Conservation (phyloP, 2,329 filamentous ascomycete genomes). For the Monosporascus sp. region DNA sequence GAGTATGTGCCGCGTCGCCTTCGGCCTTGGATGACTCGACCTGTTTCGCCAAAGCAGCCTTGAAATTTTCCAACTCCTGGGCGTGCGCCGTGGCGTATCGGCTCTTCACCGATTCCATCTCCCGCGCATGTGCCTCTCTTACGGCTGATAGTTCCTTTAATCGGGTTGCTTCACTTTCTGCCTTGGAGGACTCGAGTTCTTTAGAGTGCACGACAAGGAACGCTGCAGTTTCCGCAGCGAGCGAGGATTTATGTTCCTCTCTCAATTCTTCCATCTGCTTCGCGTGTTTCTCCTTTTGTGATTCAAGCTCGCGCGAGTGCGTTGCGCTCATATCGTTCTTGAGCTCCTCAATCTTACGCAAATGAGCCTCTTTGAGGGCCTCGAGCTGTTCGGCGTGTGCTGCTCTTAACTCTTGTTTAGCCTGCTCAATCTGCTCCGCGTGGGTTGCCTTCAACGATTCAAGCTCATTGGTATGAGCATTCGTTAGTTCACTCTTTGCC, state of each 20-base stretch:
- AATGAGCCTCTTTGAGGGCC: constrained; percentile 4
- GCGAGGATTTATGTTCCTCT: constrained; percentile 14
- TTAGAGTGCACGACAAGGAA: constrained; percentile 21
- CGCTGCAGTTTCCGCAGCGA: constrained; percentile 19
- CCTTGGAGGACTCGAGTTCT: constrained; percentile 21
- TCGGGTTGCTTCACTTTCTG: constrained; percentile 19
- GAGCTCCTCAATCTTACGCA: constrained; percentile 5
- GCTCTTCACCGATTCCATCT: constrained; percentile 22
- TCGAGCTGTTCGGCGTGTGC: constrained; percentile 11
- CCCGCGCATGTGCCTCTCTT: constrained; percentile 22
- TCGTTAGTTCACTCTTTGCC: constrained; percentile 5
- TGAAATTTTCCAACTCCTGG: constrained; percentile 26
- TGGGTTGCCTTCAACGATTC: constrained; percentile 6
- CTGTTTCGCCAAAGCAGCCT: constrained; percentile 26
- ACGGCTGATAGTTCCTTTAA: constrained; percentile 22
- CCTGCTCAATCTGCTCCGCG: constrained; percentile 2
- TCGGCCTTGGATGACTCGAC: constrained; percentile 26
- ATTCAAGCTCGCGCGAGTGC: constrained; percentile 4
- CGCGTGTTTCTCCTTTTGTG: constrained; percentile 6
- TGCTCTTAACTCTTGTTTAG: constrained; percentile 5
- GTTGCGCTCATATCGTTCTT: constrained; percentile 1
- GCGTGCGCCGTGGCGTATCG: constrained; percentile 25
- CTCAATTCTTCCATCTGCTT: constrained; percentile 17
- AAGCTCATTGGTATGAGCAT: constrained; percentile 8
- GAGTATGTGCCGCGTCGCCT: constrained; percentile 22